Evolutionary conservation across 129 eudicot species (phyloP), one percentile per base, ranked within the genome.

Genomic region (Helianthus tuberosus): DNA sequence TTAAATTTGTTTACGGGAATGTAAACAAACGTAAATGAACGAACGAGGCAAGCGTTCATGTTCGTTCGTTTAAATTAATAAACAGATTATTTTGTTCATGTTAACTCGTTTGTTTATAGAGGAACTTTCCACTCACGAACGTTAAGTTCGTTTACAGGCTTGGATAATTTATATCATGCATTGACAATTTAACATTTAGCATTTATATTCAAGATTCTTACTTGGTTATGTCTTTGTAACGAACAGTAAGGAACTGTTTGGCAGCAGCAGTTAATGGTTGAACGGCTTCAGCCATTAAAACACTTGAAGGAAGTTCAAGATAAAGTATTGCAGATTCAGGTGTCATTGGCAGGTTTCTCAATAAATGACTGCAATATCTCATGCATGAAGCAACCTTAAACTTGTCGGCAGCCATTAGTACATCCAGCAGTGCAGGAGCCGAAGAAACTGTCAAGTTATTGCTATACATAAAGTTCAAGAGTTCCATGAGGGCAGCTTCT

Each of bases 331-430:
- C 98, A 58, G 93, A 82, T 44, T 90, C 91, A 43, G 91, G 77
- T 49, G 96, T 86, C 97, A 93, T 90, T 17, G 95, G 92, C 44
- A 83, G 63, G 47, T 79, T 73, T 38, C 83, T 77, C 64, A 93
- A 76, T 39, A 88, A 57, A 20, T 65, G 75, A 68, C 92, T 67
- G 76, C 98, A 93, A 65, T 88, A 73, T 72, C 89, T 88, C 96
- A 93, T 90, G 84, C 96, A 93, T 74, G 98, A 90, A 58, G 88
- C 82, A 72, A 93, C 98, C 82, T 90, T 86, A 80, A 74, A 93
- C 64, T 90, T 90, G 80, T 93, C 93, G n/a, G 98, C 98, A 66
- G 82, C 91, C 98, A 93, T 83, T 35, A 93, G 75, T 39, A 93
- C 84, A 77, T 93, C 96, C 60, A 93, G 68, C 61, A 93, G 71